Conservation (phyloP, 1,284 basidiomycete species). For the Leucoagaricus sp. region DNA sequence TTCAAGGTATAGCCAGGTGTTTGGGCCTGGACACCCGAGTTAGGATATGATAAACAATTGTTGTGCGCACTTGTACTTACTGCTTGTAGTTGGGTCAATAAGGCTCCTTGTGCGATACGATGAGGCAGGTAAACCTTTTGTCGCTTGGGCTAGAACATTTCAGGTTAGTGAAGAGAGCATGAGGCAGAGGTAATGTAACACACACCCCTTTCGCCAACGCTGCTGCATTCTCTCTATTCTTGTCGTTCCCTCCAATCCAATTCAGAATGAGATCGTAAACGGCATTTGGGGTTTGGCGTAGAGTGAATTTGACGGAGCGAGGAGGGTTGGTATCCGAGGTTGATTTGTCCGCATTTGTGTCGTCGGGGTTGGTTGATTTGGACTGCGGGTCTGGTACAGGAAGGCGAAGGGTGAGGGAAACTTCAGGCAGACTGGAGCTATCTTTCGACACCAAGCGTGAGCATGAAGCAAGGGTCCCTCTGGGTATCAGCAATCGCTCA, state of each 20-base stretch:
- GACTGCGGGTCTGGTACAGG: slow-evolving; percentile 7
- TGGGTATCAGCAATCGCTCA: slow-evolving; percentile 67
- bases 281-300: slow-evolving; percentile 36
- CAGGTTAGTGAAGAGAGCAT: background rate
- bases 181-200: background rate
- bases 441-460: slow-evolving; percentile 10
- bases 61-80: slow-evolving; percentile 35
- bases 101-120: slow-evolving; percentile 52
- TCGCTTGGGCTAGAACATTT: slow-evolving; percentile 33
- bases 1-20: slow-evolving; percentile 53
- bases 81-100: slow-evolving; percentile 57
- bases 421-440: slow-evolving; percentile 26
- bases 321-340: slow-evolving; percentile 11
- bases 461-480: slow-evolving; percentile 37
- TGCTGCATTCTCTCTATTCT: slow-evolving; percentile 40
- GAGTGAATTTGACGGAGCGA: slow-evolving; percentile 17
- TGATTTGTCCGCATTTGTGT: slow-evolving; percentile 14
- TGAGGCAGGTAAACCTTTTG: slow-evolving; percentile 57
- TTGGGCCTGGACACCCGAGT: slow-evolving; percentile 39
- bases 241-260: slow-evolving; percentile 59
- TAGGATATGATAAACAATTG: background rate
- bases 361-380: slow-evolving; percentile 11
- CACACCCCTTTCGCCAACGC: slow-evolving; percentile 31
- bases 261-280: slow-evolving; percentile 56
- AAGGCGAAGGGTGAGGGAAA: slow-evolving; percentile 40